Evolutionary conservation across 495 filamentous ascomycete species (phyloP).

Genomic region (Penicillium flavigenum): DNA sequence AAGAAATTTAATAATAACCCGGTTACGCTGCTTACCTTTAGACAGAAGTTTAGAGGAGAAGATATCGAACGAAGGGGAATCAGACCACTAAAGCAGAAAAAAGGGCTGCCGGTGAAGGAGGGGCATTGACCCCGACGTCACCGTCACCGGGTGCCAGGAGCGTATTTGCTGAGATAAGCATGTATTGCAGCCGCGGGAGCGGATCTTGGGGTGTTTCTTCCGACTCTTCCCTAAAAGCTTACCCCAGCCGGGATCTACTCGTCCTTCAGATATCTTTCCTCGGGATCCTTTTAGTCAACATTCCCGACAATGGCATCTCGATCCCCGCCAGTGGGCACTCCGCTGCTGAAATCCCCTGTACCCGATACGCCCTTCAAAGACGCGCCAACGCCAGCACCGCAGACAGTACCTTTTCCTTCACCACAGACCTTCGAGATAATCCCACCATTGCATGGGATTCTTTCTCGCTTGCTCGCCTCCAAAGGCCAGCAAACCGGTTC

Average conservation of each 20-base stretch:
- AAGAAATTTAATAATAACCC: neutral
- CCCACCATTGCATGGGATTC: slow-evolving; percentile 73
- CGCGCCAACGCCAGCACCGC: slow-evolving; percentile 46
- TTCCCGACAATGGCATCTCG: slow-evolving; percentile 37
- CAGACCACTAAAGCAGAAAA: slow-evolving; percentile 24
- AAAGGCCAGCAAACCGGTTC: slow-evolving; percentile 19
- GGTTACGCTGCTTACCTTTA: slow-evolving; percentile 20
- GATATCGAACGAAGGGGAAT: slow-evolving; percentile 21
- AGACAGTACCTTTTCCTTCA: slow-evolving; percentile 50
- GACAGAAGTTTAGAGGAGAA: slow-evolving; percentile 27
- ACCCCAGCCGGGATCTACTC: slow-evolving; percentile 25
- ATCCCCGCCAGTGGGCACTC: slow-evolving; percentile 40
- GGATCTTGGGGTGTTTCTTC: slow-evolving; percentile 16
- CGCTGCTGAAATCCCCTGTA: slow-evolving; percentile 41
- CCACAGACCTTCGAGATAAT: slow-evolving; percentile 76
- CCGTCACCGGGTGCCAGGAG: slow-evolving; percentile 13
- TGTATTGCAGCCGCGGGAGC: neutral
- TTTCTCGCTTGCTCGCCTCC: slow-evolving; percentile 64
- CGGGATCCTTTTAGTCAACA: slow-evolving; percentile 18
- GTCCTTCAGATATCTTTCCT: slow-evolving; percentile 16
- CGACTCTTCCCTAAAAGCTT: slow-evolving; percentile 44
- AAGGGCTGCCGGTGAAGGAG: slow-evolving; percentile 38
- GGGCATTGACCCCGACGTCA: slow-evolving; percentile 38
- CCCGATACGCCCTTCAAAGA: slow-evolving; percentile 42
- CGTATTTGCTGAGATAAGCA: slow-evolving; percentile 1